Percentiles rank a stretch among this genome's conserved stretches.
Evolutionary conservation across 2,329 filamentous ascomycete genomes (phyloP).

Genomic region (Calonectria pseudoturangicola): DNA sequence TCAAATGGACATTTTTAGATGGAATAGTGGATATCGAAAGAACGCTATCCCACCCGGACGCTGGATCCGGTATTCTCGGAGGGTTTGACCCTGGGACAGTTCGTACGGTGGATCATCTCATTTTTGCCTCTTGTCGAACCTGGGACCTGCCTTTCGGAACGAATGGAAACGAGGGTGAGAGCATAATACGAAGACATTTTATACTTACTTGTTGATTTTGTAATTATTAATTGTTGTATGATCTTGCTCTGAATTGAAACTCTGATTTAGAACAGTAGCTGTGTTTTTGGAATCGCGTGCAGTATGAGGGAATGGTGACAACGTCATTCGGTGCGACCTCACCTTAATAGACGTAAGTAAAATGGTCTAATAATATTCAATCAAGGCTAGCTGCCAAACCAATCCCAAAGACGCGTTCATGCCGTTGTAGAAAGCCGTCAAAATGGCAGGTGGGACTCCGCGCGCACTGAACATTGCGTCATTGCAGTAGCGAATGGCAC

Average conservation of each 20-base stretch:
- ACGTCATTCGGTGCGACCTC: background rate
- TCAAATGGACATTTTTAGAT: background rate
- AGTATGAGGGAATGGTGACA: background rate
- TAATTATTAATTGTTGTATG: too few species aligned
- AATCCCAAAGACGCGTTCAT: background rate
- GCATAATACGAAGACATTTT: background rate
- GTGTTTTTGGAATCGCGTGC: too few species aligned
- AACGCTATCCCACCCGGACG: background rate
- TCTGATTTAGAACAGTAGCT: too few species aligned
- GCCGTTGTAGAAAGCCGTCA: background rate
- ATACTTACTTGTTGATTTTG: too few species aligned
- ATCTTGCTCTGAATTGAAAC: fast-evolving
- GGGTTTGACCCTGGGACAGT: background rate
- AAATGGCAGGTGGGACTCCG: conserved; percentile 5
- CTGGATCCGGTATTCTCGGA: background rate
- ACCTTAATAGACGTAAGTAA: too few species aligned
- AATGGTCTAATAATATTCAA: background rate
- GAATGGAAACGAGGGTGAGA: background rate
- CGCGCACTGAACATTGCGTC: conserved; percentile 15
- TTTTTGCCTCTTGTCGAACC: too few species aligned
- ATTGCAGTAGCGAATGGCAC: conserved; percentile 20
- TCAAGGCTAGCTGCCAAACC: background rate
- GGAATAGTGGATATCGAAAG: conserved; percentile 1
- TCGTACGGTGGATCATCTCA: background rate
- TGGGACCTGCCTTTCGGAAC: too few species aligned